Evolutionary conservation across 345 rosid species (phyloP).

Genomic region (Anacardium occidentale): DNA sequence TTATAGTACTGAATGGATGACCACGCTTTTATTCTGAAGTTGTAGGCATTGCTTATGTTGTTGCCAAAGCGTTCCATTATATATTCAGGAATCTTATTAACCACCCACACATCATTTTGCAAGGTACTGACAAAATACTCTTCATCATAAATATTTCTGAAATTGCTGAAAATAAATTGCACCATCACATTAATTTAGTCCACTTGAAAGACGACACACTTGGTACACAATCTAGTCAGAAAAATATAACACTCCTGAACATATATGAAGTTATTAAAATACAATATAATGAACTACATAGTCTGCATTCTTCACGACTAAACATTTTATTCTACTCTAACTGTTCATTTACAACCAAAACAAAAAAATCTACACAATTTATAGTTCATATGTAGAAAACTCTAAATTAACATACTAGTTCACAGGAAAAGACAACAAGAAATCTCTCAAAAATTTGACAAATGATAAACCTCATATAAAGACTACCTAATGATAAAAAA

Average conservation of each 20-base stretch:
- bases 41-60: slow-evolving; percentile 87
- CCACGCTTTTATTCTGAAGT: slow-evolving; percentile 98
- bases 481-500: not conserved
- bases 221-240: not conserved
- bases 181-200: slow-evolving; percentile 13
- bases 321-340: not conserved
- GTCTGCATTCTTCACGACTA: not conserved
- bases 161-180: slow-evolving; percentile 61
- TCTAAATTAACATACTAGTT: not conserved
- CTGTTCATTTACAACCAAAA: not conserved
- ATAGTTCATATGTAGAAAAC: not conserved
- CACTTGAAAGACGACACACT: not conserved
- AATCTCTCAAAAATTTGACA: not conserved
- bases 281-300: not conserved
- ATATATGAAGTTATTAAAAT: not conserved
- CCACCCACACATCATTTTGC: slow-evolving; percentile 81
- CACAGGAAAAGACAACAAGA: not conserved
- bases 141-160: slow-evolving; percentile 83
- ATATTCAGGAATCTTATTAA: slow-evolving; percentile 78
- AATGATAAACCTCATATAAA: not conserved
- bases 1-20: slow-evolving; percentile 78
- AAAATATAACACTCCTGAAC: too few species aligned
- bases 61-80: slow-evolving; percentile 94
- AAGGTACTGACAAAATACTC: slow-evolving; percentile 68
- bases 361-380: not conserved